Conservation (phyloP, 495 filamentous ascomycete species). For the Clavariopsis aquatica region DNA sequence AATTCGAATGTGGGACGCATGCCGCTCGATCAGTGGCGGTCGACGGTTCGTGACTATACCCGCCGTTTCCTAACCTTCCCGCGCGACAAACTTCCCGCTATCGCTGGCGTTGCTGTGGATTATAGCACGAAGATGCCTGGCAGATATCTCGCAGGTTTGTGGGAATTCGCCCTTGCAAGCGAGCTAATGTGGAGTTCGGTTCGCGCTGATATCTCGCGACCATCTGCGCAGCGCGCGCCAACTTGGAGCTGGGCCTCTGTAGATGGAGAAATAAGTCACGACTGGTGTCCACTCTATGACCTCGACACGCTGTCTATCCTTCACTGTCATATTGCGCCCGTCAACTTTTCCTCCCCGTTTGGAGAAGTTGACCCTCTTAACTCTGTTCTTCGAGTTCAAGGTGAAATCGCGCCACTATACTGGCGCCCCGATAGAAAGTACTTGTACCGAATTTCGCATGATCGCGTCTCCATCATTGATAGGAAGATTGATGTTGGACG, state of each 20-base stretch:
- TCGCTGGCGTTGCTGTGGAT: slow-evolving; percentile 40
- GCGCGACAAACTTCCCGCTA: slow-evolving; percentile 41
- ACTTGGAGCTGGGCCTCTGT: slow-evolving; percentile 27
- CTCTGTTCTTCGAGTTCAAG: slow-evolving; percentile 9
- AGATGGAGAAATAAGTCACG: slow-evolving; percentile 9
- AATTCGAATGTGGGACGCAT: neutral
- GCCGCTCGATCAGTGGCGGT: slow-evolving; percentile 11
- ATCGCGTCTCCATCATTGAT: neutral
- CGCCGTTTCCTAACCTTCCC: slow-evolving; percentile 30
- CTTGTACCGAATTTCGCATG: neutral
- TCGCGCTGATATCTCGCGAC: slow-evolving; percentile 14
- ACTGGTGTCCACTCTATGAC: neutral
- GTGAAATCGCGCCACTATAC: slow-evolving; percentile 4
- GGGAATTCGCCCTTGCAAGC: slow-evolving; percentile 33
- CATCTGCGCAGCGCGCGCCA: slow-evolving; percentile 17
- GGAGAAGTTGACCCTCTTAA: slow-evolving; percentile 2
- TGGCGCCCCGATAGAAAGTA: neutral
- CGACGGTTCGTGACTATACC: slow-evolving; percentile 16
- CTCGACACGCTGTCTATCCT: neutral
- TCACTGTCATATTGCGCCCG: slow-evolving; percentile 4
- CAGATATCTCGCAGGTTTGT: slow-evolving; percentile 43
- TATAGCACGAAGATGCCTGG: slow-evolving; percentile 20
- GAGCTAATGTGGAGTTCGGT: slow-evolving; percentile 20
- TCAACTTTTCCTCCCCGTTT: neutral
- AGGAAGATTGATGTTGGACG: neutral